phyloP scores from a whole-genome alignment of 345 rosid genomes.

The Cardamine resedifolia region DNA sequence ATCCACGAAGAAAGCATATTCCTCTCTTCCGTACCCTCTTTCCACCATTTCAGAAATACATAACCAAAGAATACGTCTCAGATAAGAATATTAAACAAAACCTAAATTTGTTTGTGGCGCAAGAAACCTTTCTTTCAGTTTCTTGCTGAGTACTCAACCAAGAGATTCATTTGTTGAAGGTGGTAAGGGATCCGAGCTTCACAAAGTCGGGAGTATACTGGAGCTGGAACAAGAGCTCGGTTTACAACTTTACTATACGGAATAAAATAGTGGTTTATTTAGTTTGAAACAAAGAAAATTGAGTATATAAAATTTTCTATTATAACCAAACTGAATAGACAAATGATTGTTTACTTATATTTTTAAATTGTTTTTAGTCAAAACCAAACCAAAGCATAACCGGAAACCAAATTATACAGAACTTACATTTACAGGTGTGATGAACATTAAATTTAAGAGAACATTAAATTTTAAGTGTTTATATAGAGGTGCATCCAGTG shows the following conservation, averaged over 20 bases:
- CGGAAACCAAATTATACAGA: too few relatives aligned
- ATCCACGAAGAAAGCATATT: constrained; percentile 99
- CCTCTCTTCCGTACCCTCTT: constrained; percentile 88
- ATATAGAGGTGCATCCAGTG: too few relatives aligned
- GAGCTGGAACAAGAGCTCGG: constrained; percentile 90
- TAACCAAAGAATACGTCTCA: constrained; percentile 87
- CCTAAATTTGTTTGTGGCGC: neutral
- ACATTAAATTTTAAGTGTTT: too few relatives aligned
- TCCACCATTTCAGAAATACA: constrained; percentile 98
- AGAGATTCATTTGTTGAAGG: constrained; percentile 42
- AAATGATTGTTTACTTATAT: too few relatives aligned
- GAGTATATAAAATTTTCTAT: neutral
- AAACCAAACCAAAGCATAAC: too few relatives aligned
- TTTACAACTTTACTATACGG: neutral
- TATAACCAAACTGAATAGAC: too few relatives aligned
- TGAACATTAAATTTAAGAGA: too few relatives aligned
- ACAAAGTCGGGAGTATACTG: constrained; percentile 90
- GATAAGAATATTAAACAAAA: constrained; percentile 34
- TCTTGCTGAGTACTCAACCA: constrained; percentile 2
- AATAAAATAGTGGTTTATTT: neutral
- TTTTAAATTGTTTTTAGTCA: too few relatives aligned
- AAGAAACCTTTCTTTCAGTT: neutral
- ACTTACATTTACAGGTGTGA: too few relatives aligned
- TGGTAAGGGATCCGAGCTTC: constrained; percentile 81
- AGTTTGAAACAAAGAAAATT: neutral